Base-by-base conservation (phyloP, 176 grass and related monocot genomes). In the Alloteropsis semialata region DNA sequence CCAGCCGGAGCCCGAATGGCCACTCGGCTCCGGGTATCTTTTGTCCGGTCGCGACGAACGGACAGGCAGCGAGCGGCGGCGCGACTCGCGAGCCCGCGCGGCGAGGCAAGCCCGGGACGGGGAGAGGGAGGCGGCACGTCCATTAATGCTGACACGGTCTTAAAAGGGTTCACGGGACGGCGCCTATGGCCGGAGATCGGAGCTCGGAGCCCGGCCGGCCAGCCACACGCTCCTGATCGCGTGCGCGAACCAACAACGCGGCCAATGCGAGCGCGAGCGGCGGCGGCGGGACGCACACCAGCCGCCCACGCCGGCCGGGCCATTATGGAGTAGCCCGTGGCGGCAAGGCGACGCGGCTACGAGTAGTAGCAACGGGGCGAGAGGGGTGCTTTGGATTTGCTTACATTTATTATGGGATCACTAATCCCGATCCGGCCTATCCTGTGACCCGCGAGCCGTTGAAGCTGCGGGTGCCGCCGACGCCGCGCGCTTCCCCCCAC, bases 111-210 rank as follows among this genome's bases (percentile, higher is more conserved):
- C 36, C 36, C 29, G 5, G 7, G 57, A 56, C 36, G 25, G n/a
- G n/a, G n/a, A n/a, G n/a, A n/a, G n/a, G n/a, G n/a, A 41, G 57
- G 46, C 49, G 15, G 42, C 54, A 54, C 76, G 63, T 70, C 88
- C 82, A 65, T 77, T 16, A 82, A 86, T 78, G 72, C 88, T 65
- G 79, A 55, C 78, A 81, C 53, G 44, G 83, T 65, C 83, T 10
- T 58, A 14, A 49, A 3, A 51, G 16, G 37, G 24, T 8, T 82
- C 88, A 86, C 78, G 83, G 56, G 82, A 15, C 19, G 39, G 69
- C 36, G 82, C 61, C 37, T 65, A 9, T 27, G 42, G 65, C 5
- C 34, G n/a, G n/a, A n/a, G n/a, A n/a, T n/a, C n/a, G n/a, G n/a
- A n/a, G n/a, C n/a, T n/a, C n/a, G n/a, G n/a, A n/a, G n/a, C n/a